Conservation (phyloP, 495 filamentous ascomycete species). For the Lasiosphaeria ovina region DNA sequence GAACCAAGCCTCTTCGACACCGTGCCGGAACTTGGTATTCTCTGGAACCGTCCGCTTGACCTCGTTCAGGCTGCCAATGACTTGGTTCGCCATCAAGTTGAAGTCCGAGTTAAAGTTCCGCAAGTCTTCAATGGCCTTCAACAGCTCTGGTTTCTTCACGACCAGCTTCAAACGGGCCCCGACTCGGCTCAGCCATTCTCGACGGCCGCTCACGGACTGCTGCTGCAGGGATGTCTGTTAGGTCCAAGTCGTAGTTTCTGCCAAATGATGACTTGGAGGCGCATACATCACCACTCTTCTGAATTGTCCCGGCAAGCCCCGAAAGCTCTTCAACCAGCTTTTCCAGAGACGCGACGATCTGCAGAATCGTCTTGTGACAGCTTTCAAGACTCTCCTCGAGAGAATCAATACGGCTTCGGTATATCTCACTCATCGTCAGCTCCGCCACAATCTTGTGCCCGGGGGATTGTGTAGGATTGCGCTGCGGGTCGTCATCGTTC, state of each 20-base stretch:
- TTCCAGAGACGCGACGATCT: background rate
- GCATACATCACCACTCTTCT: background rate
- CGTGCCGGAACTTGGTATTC: background rate
- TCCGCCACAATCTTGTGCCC: background rate
- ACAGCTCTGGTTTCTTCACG: constrained; percentile 1
- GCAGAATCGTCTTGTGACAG: background rate
- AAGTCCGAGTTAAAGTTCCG: constrained; percentile 6
- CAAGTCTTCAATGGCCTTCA: constrained; percentile 8
- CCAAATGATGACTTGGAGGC: background rate
- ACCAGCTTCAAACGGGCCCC: constrained; percentile 5
- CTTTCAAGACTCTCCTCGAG: background rate
- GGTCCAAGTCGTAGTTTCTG: background rate
- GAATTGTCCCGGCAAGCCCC: background rate
- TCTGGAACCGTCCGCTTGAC: background rate
- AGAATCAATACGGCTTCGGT: background rate
- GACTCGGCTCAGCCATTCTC: constrained; percentile 3
- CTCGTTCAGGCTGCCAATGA: constrained; percentile 1
- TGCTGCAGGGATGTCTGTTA: background rate
- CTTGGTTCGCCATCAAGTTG: constrained; percentile 3
- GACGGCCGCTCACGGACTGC: background rate
- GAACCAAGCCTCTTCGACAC: background rate
- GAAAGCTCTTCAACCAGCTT: background rate
- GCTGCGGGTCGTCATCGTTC: background rate
- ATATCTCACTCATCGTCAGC: background rate
- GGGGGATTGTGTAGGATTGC: background rate